These are phyloP conservation scores for Oryza punctata DNA, from an alignment of 176 grass and related monocot species.

Conservation along the genomic window DNA sequence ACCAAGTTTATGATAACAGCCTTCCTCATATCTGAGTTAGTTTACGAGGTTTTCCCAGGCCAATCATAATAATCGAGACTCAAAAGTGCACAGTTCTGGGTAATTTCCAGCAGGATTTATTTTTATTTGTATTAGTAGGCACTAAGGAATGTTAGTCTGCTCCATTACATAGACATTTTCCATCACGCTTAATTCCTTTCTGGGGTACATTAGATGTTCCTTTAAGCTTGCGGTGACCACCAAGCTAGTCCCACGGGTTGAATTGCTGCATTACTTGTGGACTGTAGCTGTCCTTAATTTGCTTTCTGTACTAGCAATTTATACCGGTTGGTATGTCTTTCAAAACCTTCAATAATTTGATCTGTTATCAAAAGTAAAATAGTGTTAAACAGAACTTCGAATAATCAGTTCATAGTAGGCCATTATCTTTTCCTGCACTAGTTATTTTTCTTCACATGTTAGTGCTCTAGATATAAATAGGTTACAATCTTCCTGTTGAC, in stretches of 20 bases:
- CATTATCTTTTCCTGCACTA: neutral
- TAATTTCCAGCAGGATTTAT: neutral
- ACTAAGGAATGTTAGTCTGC: neutral
- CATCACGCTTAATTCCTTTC: conserved; percentile 21
- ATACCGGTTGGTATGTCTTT: conserved; percentile 1
- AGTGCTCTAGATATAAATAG: neutral
- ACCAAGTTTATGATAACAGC: neutral
- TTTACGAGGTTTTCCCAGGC: neutral
- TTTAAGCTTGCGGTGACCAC: neutral
- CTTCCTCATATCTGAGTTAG: neutral
- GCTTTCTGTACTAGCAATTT: conserved; percentile 21
- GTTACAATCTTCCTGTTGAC: neutral
- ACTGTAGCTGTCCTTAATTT: neutral
- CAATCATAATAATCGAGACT: neutral
- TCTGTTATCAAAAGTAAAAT: neutral
- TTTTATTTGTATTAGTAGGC: neutral
- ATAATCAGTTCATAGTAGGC: neutral
- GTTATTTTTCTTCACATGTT: neutral
- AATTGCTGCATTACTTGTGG: neutral
- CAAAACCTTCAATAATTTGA: neutral
- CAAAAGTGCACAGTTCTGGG: neutral
- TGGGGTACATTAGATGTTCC: neutral
- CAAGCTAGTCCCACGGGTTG: neutral
- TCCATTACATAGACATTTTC: conserved; percentile 10
- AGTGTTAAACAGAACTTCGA: neutral